Conservation (phyloP, 805 yeast species). For the Peterozyma toletana region DNA sequence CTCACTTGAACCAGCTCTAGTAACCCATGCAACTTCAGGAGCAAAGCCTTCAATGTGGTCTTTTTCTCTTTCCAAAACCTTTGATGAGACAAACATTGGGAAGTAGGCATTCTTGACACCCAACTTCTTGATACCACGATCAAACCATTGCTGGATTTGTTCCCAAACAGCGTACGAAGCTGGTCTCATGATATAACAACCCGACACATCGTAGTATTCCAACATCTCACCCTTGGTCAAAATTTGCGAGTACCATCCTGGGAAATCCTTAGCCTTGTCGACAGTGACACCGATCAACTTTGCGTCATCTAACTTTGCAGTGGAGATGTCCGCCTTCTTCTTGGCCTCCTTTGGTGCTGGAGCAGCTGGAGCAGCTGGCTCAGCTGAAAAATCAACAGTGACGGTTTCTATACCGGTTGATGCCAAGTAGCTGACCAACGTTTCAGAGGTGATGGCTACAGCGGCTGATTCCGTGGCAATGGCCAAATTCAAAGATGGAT, state of each 20-base stretch:
- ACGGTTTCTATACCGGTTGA: constrained; percentile 43
- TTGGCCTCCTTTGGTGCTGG: constrained; percentile 28
- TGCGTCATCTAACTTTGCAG: constrained; percentile 70
- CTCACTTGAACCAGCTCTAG: constrained; percentile 89
- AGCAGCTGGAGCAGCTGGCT: constrained; percentile 30
- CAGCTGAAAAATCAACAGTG: constrained; percentile 47
- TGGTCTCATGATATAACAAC: constrained; percentile 97
- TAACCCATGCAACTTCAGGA: constrained; percentile 99
- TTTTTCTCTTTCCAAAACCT: constrained; percentile 93
- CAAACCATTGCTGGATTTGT: constrained; percentile 81
- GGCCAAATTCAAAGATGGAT: constrained; percentile 28
- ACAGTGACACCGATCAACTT: constrained; percentile 94
- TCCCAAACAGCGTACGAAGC: constrained; percentile 95
- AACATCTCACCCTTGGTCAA: constrained; percentile 96
- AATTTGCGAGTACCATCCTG: constrained; percentile 97
- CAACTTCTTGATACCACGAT: constrained; percentile 67
- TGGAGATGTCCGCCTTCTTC: constrained; percentile 19
- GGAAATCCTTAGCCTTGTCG: constrained; percentile 85
- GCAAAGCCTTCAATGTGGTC: constrained; percentile 99
- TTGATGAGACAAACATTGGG: constrained; percentile 96
- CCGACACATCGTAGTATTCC: constrained; percentile 97
- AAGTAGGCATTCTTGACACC: constrained; percentile 95
- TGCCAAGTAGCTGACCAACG: constrained; percentile 36
- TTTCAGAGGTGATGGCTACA: constrained; percentile 39
- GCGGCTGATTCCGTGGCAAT: constrained; percentile 47